Evolutionary conservation across 805 yeast species (phyloP), one percentile per base, ranked within the genome.

Genomic region (Pichia rugopelliculosa): DNA sequence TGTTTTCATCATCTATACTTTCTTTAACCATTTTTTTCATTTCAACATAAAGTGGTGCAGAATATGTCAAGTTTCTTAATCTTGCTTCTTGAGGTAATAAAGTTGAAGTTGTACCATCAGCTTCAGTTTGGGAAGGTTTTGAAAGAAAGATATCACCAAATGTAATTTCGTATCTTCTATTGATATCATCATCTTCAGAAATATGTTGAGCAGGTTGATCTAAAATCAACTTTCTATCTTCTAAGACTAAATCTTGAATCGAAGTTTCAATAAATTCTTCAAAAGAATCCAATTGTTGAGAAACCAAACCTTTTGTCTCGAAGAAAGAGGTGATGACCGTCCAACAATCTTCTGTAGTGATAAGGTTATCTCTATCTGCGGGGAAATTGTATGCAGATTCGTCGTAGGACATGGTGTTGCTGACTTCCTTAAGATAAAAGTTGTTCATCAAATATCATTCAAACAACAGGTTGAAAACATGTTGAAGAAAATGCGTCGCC

Each of bases 91-190:
- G 99, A 11, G 99, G 99, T 63, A 87, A 87, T 82, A 93, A 81
- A 13, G 96, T 95, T 61, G 89, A 91, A n/a, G 98, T 91, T n/a
- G 96, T 89, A 72, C 99, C 99, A 71, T 93, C 99, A 17, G 98
- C 96, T 72, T 93, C 99, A 20, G 98, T 95, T 79, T 93, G 96
- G 42, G 96, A 88, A 41, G 99, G 99, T 60, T 90, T 86, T 23
- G 98, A 89, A 56, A 93, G 81, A 68, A 86, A 93, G 60, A 95
- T 93, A 66, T 91, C 95, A 55, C 99, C 99, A 69, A 93, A 93
- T n/a, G 90, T 82, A 64, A 93, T 93, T 68, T 91, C 97, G 61
- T 89, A 95, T 56, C 97, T 80, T 70, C 89, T 84, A 68, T 87
- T 89, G 58, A 87, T 80, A 64, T 88, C 85, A 65, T 93, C 99